A percentile compares a stretch with the other conserved stretches of the same genome.
phyloP scores from a whole-genome alignment of 495 filamentous ascomycete species.

The Penicillium pulvis region DNA sequence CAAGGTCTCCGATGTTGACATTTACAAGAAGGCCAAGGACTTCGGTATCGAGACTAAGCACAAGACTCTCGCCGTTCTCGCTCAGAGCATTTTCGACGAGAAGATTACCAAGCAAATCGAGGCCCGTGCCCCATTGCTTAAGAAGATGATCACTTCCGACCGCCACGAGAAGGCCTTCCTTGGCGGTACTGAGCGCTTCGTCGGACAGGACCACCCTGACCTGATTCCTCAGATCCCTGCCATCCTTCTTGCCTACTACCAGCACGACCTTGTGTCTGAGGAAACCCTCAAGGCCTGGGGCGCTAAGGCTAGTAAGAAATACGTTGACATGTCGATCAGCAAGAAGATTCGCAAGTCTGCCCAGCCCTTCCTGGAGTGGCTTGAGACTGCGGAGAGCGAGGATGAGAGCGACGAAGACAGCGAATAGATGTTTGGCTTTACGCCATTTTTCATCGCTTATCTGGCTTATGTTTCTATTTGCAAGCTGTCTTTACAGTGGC shows the following conservation, averaged over 20 bases:
- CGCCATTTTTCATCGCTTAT: neutral
- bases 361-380: slow-evolving; percentile 91
- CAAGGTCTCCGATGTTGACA: slow-evolving; percentile 80
- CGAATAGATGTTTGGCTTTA: slow-evolving; percentile 21
- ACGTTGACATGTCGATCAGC: slow-evolving; percentile 84
- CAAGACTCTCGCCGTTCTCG: slow-evolving; percentile 87
- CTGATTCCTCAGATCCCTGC: slow-evolving; percentile 77
- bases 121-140: slow-evolving; percentile 78
- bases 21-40: slow-evolving; percentile 94
- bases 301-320: slow-evolving; percentile 93
- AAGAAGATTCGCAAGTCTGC: slow-evolving; percentile 96
- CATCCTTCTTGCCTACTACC: slow-evolving; percentile 84
- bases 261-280: slow-evolving; percentile 84
- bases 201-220: slow-evolving; percentile 78
- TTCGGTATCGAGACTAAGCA: slow-evolving; percentile 94
- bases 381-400: slow-evolving; percentile 86
- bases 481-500: slow-evolving; percentile 6
- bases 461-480: slow-evolving; percentile 5
- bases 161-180: slow-evolving; percentile 95
- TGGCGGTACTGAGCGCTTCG: slow-evolving; percentile 93
- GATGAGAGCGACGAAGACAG: slow-evolving; percentile 58
- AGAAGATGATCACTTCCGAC: slow-evolving; percentile 89
- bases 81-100: slow-evolving; percentile 91
- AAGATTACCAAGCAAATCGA: slow-evolving; percentile 85
- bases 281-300: slow-evolving; percentile 90